Percentiles rank a stretch among this genome's conserved stretches.
phyloP scores from a whole-genome alignment of 208 protist species.

The Zelonia costaricensis region DNA sequence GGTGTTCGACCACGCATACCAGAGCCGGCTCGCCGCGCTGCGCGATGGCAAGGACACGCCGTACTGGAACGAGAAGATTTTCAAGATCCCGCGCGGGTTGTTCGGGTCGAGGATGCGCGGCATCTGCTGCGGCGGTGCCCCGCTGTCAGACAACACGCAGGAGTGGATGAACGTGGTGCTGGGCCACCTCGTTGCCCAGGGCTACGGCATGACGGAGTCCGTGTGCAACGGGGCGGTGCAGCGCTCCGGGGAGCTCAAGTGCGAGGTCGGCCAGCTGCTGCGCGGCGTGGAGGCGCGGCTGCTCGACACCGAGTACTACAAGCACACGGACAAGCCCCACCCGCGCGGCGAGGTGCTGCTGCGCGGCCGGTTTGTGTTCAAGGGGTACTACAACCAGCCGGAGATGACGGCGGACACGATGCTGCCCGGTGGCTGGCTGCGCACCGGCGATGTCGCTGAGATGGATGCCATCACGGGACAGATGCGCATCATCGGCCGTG shows the following conservation, averaged over 20 bases:
- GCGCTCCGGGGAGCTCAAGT: constrained; percentile 61
- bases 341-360: constrained; percentile 87
- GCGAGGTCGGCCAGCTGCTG: constrained; percentile 72
- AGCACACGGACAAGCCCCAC: constrained; percentile 79
- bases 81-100: constrained; percentile 46
- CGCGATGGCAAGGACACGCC: constrained; percentile 77
- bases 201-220: constrained; percentile 93
- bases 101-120: constrained; percentile 66
- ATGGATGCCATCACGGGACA: constrained; percentile 43
- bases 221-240: constrained; percentile 72
- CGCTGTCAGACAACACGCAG: constrained; percentile 76
- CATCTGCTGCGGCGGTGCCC: constrained; percentile 84
- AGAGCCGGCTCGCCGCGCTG: constrained; percentile 60
- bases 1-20: constrained; percentile 79
- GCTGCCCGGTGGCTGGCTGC: constrained; percentile 78
- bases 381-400: constrained; percentile 89
- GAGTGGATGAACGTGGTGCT: constrained; percentile 86
- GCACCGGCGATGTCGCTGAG: constrained; percentile 89
- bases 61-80: constrained; percentile 86
- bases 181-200: constrained; percentile 67
- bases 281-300: constrained; percentile 87
- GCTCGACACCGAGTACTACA: constrained; percentile 88
- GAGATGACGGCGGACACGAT: constrained; percentile 74
- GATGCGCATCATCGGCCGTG: constrained; percentile 76
- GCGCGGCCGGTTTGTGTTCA: constrained; percentile 73